Conservation (phyloP, 352 stramenopile species). For the Pythium phragmitis region DNA sequence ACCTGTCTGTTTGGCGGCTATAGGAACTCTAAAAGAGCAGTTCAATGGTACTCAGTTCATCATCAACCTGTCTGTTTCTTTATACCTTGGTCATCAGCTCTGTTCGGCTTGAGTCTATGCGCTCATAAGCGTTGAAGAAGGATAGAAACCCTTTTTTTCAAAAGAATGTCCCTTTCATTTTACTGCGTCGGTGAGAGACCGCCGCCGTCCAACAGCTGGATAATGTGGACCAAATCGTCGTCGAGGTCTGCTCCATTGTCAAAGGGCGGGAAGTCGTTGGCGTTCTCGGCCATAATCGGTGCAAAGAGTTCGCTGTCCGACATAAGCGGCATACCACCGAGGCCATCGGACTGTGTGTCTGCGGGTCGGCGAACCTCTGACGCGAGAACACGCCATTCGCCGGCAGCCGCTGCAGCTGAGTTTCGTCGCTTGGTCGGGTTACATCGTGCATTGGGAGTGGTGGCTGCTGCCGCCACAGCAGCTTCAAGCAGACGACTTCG, state of each 20-base stretch:
- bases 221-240: not conserved
- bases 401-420: not conserved
- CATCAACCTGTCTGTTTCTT: too few relatives aligned
- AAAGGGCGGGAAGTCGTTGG: not conserved
- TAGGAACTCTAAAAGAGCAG: too few relatives aligned
- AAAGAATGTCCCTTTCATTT: too few relatives aligned
- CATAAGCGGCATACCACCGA: slow-evolving; percentile 2
- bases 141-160: too few relatives aligned
- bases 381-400: not conserved
- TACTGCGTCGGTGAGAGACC: not conserved
- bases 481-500: not conserved
- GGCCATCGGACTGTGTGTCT: not conserved
- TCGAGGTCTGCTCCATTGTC: not conserved
- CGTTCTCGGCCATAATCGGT: not conserved
- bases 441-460: not conserved
- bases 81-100: too few relatives aligned
- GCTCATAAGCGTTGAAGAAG: too few relatives aligned
- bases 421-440: not conserved
- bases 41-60: too few relatives aligned
- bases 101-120: too few relatives aligned
- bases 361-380: not conserved
- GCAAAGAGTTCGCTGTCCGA: slow-evolving; percentile 10
- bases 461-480: not conserved
- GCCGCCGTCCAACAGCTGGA: not conserved
- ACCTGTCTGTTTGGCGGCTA: too few relatives aligned